Percentiles rank a stretch among this genome's conserved stretches.
These are phyloP conservation scores for Aspergillus versicolor DNA, from an alignment of 2,329 filamentous ascomycete species.

Conservation along the genomic window DNA sequence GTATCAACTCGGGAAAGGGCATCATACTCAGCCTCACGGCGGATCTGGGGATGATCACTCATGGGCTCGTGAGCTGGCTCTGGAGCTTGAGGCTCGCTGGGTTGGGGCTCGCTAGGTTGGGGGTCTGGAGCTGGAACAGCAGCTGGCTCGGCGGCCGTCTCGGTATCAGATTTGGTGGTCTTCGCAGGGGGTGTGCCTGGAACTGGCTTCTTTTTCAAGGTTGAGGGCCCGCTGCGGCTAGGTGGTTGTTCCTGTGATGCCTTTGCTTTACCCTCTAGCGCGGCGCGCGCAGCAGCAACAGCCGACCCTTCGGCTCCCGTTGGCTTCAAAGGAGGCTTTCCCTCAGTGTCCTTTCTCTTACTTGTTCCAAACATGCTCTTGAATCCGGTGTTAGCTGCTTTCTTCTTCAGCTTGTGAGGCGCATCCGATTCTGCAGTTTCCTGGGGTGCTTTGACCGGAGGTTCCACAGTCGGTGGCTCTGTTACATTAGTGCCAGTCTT, in stretches of 20 bases:
- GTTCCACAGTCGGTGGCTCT: constrained; percentile 25
- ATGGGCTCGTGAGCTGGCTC: constrained; percentile 13
- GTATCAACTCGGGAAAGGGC: constrained; percentile 61
- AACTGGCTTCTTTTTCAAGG: constrained; percentile 37
- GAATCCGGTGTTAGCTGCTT: constrained; percentile 40
- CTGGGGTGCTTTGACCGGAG: constrained; percentile 35
- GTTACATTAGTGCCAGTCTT: constrained; percentile 18
- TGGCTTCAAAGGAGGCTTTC: constrained; percentile 32
- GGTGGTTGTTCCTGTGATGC: constrained; percentile 29
- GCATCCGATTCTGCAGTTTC: constrained; percentile 34
- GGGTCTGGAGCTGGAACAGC: constrained; percentile 10
- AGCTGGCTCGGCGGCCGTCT: constrained; percentile 9
- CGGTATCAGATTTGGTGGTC: constrained; percentile 7
- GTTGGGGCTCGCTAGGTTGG: constrained; percentile 27
- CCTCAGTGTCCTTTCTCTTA: constrained; percentile 37
- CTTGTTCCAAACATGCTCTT: constrained; percentile 45
- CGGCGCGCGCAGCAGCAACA: constrained; percentile 44
- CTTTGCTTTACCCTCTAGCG: constrained; percentile 40
- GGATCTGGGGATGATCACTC: constrained; percentile 38
- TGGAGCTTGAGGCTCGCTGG: constrained; percentile 26
- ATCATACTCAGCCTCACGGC: constrained; percentile 55
- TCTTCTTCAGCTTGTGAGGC: constrained; percentile 47
- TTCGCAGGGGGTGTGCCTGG: constrained; percentile 16
- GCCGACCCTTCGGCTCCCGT: constrained; percentile 34
- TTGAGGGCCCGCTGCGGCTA: constrained; percentile 23